Evolutionary conservation across 78 protist species (phyloP), one percentile per base, ranked within the genome.

Genomic region (Dictyostelium brefeldianum): DNA sequence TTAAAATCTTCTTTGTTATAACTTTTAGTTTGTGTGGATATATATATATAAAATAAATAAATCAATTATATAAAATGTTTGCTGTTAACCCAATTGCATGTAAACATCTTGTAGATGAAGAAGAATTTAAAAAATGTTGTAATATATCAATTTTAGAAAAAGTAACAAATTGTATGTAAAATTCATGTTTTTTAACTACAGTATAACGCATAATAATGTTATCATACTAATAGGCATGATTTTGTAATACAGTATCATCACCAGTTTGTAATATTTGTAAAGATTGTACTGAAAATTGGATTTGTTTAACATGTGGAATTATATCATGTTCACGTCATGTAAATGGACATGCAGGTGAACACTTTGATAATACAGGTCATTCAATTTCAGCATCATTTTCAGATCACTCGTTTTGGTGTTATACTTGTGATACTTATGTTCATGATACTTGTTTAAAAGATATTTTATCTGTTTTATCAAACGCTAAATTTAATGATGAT

Each of bases 271-370:
- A 29, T 11, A 25, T 10, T 12, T 87, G 93, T 87, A n/a, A 29
- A 6, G 93, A 87, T 87, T 36, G 47, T 11, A 53, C 78, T 48
- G 93, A 87, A 81, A 87, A 87, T 77, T 87, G 93, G 93, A 62
- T 87, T n/a, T 87, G 93, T 65, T 36, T 87, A 20, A 59, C 50
- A 41, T 87, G 93, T 87, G 80, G 84, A n/a, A 27, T 20, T 10
- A 53, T 87, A 46, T 80, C 78, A n/a, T 87, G 93, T n/a, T 77
- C 85, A 20, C 77, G 84, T 77, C 62, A 87, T 50, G 93, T 87
- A 4, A 57, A 48, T 22, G 71, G 78, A 29, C 84, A 77, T 64
- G 93, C 93, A 12, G 56, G 78, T 6, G 79, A 77, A 22, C 93
- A 87, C 22, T 77, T 12, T 65, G 87, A 74, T 11, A n/a, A 51